These are phyloP conservation scores for Oryza australiensis DNA, from an alignment of 176 grass and related monocot genomes.

Conservation along the genomic window DNA sequence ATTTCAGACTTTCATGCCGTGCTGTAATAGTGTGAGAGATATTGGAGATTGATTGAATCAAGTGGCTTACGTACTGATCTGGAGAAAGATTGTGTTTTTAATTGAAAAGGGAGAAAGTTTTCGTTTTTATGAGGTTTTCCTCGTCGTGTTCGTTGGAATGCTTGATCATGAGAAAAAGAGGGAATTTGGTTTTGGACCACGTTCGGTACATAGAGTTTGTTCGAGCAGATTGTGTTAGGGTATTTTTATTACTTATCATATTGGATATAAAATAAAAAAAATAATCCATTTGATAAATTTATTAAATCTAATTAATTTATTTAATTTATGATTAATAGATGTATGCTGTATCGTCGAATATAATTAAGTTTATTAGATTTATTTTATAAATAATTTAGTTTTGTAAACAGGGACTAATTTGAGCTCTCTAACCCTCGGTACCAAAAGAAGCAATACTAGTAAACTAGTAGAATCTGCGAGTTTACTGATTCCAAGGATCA, in stretches of 20 bases:
- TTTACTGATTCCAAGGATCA: neutral
- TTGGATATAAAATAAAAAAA: too few species aligned
- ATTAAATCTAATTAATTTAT: too few species aligned
- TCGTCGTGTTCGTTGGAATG: neutral
- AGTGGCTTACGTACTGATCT: neutral
- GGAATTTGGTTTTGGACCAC: neutral
- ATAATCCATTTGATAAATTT: too few species aligned
- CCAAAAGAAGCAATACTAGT: too few species aligned
- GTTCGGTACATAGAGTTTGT: neutral
- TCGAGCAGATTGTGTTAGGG: neutral
- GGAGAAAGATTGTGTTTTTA: neutral
- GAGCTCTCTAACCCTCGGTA: too few species aligned
- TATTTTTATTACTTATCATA: too few species aligned
- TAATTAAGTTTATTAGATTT: too few species aligned
- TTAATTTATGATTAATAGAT: too few species aligned
- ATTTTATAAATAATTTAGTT: too few species aligned
- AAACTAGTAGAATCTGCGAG: neutral
- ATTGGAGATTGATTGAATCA: neutral
- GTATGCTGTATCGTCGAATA: too few species aligned
- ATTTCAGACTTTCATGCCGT: neutral
- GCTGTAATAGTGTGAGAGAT: neutral
- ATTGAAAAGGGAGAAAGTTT: neutral
- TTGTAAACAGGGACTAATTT: too few species aligned
- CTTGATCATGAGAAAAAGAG: neutral
- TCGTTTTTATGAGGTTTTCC: neutral